Conservation (phyloP, 306 rosid genomes). For the Purshia tridentata region DNA sequence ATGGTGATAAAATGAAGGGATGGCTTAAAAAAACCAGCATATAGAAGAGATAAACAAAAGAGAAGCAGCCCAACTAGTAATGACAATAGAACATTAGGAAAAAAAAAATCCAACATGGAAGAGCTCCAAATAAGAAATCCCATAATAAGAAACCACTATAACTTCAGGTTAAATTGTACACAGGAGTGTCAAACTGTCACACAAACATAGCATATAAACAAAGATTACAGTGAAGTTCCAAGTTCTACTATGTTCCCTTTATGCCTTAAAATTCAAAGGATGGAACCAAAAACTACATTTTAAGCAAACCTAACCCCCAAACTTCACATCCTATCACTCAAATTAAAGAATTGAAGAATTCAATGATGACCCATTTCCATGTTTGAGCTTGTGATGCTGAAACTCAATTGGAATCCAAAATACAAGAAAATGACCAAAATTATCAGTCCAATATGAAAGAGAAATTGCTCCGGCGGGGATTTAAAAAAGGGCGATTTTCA, state of each 20-base stretch:
- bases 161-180: not conserved
- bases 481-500: conserved; percentile 1
- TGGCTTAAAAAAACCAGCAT: not conserved
- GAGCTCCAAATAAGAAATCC: not conserved
- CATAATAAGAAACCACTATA: not conserved
- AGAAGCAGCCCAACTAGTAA: not conserved
- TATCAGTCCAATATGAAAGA: not conserved
- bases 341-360: not conserved
- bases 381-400: not conserved
- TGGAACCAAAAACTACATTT: not conserved
- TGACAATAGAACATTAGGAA: not conserved
- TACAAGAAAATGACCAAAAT: not conserved
- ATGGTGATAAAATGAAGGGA: not conserved
- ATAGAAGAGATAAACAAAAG: not conserved
- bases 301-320: conserved; percentile 2
- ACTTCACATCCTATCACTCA: not conserved
- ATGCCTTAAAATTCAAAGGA: not conserved
- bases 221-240: not conserved
- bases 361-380: not conserved
- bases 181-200: not conserved
- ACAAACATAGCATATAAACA: not conserved
- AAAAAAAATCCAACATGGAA: not conserved
- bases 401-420: not conserved
- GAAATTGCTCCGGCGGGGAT: not conserved
- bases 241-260: not conserved